Percentiles rank a stretch among this genome's conserved stretches.
Evolutionary conservation across 2,329 filamentous ascomycete species (phyloP).

Genomic region (Cytospora piceicola): DNA sequence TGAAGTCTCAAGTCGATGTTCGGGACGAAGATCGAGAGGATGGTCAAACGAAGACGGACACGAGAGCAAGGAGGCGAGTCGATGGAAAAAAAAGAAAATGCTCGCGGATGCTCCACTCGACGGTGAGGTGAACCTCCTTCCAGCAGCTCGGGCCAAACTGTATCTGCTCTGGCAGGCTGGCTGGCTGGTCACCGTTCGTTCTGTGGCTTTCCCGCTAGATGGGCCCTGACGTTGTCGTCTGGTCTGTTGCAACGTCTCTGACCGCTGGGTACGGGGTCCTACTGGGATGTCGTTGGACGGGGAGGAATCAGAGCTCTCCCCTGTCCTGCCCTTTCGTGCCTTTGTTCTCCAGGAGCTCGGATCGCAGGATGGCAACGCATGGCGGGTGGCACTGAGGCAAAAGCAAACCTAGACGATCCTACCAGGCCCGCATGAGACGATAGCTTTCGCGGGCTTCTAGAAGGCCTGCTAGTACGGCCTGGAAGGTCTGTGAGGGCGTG

Average conservation of each 20-base stretch:
- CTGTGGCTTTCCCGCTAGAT: conserved; percentile 1
- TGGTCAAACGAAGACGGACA: background rate
- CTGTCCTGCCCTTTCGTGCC: conserved; percentile 14
- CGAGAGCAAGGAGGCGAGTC: background rate
- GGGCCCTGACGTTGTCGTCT: conserved; percentile 13
- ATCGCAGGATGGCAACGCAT: conserved; percentile 17
- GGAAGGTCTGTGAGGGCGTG: conserved; percentile 13
- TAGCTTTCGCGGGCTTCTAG: conserved; percentile 25
- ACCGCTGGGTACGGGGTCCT: background rate
- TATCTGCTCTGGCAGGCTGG: conserved; percentile 4
- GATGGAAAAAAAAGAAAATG: background rate
- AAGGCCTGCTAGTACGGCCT: conserved; percentile 24
- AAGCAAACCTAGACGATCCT: conserved; percentile 24
- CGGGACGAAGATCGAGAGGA: background rate
- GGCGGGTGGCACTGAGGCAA: conserved; percentile 22
- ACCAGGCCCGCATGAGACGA: background rate
- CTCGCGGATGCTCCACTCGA: background rate
- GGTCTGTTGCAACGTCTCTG: conserved; percentile 4
- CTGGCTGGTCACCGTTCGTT: conserved; percentile 3
- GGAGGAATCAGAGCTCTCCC: conserved; percentile 12
- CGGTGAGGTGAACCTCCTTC: background rate
- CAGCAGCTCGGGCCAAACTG: conserved; percentile 2
- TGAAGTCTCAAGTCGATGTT: background rate
- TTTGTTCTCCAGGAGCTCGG: conserved; percentile 26
- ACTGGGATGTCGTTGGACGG: conserved; percentile 17